phyloP scores from a whole-genome alignment of 345 rosid species.

The Arabidopsis thaliana region DNA sequence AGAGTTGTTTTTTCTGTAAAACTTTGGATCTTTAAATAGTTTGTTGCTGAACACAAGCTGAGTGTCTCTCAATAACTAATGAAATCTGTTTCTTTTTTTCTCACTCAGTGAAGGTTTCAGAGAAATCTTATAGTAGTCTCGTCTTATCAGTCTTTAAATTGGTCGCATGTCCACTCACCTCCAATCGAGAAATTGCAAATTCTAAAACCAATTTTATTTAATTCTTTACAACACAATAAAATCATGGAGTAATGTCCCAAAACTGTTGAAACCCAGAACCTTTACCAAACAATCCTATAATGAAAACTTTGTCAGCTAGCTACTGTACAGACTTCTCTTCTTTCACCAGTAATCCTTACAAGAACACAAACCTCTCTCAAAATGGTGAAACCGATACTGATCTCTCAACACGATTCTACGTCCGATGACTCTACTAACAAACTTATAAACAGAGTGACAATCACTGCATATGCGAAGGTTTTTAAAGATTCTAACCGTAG shows the following conservation, averaged over 20 bases:
- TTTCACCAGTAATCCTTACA: conserved; percentile 83
- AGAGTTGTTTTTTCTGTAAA: conserved; percentile 10
- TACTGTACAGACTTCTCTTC: conserved; percentile 5
- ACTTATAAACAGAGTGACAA: conserved; percentile 85
- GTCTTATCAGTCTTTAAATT: neutral
- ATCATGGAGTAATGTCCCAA: neutral
- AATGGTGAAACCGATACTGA: conserved; percentile 88
- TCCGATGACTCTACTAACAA: conserved; percentile 55
- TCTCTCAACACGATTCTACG: conserved; percentile 72
- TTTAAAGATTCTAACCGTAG: conserved; percentile 72
- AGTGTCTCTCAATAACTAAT: conserved; percentile 19
- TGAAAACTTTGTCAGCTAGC: conserved; percentile 8
- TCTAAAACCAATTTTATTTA: neutral
- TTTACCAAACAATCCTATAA: conserved; percentile 24
- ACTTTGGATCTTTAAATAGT: conserved; percentile 27
- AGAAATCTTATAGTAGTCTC: neutral
- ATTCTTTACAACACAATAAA: neutral
- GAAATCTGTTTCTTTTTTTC: conserved; percentile 6
- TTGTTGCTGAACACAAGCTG: conserved; percentile 33
- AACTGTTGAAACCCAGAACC: conserved; percentile 4
- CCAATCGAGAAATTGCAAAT: neutral
- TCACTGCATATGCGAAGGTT: conserved; percentile 86
- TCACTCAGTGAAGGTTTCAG: neutral
- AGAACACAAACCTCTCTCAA: conserved; percentile 72
- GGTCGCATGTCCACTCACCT: neutral